Percentiles rank a stretch among this genome's conserved stretches.
Evolutionary conservation across 257 asterid genomes (phyloP).

Genomic region (Nicotiana tomentosiformis): DNA sequence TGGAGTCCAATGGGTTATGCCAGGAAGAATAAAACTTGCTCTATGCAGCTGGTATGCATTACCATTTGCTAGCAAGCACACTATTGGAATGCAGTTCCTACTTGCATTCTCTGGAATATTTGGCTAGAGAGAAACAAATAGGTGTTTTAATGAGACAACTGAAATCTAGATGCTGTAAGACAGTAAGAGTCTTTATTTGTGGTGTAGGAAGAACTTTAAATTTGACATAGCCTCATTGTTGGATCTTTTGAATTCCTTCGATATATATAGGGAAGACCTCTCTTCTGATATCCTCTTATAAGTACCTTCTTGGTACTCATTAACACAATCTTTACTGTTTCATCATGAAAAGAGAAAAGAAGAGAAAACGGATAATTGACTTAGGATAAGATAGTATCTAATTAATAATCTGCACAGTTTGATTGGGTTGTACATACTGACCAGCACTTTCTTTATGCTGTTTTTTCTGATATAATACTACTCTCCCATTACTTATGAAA

Average conservation of each 20-base stretch:
- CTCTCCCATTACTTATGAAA: neutral
- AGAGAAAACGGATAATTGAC: neutral
- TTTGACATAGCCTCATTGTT: neutral
- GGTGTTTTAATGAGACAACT: neutral
- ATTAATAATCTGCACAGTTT: too few relatives aligned
- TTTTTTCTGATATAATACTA: neutral
- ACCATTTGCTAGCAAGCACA: neutral
- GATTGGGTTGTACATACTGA: neutral
- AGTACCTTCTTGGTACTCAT: neutral
- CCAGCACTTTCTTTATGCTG: neutral
- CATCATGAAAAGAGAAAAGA: neutral
- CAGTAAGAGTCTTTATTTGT: neutral
- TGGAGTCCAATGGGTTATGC: neutral
- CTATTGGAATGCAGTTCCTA: neutral
- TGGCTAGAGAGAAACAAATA: neutral
- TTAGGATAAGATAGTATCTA: neutral
- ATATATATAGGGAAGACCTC: neutral
- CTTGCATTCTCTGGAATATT: neutral
- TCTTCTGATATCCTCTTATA: neutral
- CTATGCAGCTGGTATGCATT: neutral
- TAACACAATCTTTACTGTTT: neutral
- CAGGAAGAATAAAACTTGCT: neutral
- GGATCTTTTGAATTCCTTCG: neutral
- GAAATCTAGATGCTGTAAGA: neutral
- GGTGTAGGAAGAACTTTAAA: neutral